A percentile compares a stretch with the other conserved stretches of the same genome.
These are phyloP conservation scores for Myriosclerotinia curreyana DNA, from an alignment of 2,329 filamentous ascomycete genomes.

Conservation along the genomic window DNA sequence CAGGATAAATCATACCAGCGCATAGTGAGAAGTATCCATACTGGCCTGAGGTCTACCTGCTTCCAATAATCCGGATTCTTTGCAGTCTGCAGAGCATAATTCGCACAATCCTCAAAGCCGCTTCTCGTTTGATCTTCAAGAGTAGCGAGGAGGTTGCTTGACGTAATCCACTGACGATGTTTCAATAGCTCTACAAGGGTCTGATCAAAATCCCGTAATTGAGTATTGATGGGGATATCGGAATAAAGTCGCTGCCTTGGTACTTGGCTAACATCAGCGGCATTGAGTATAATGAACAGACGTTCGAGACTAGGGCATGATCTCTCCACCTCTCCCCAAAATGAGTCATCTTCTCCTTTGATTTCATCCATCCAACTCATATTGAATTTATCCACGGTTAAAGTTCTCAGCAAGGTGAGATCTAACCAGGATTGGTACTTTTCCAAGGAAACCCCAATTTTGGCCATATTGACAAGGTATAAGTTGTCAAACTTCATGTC, in stretches of 20 bases:
- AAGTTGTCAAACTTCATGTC: not conserved
- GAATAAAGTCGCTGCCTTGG: too few relatives aligned
- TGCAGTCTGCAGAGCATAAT: not conserved
- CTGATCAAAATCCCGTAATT: not conserved
- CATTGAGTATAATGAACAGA: not conserved
- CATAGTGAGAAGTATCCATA: not conserved
- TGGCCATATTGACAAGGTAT: not conserved
- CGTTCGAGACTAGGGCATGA: not conserved
- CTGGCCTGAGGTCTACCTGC: not conserved
- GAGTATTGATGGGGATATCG: rapidly evolving
- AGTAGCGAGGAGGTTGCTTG: not conserved
- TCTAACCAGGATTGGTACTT: not conserved
- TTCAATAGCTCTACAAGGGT: not conserved
- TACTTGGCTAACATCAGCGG: rapidly evolving
- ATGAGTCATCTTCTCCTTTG: rapidly evolving
- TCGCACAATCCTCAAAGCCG: too few relatives aligned
- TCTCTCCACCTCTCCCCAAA: not conserved
- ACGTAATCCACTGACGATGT: not conserved
- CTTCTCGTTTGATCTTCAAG: too few relatives aligned
- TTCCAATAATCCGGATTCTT: not conserved
- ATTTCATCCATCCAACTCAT: too few relatives aligned
- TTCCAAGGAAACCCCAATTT: rapidly evolving
- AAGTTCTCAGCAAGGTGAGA: not conserved
- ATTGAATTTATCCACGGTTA: not conserved
- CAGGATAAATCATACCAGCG: not conserved